Evolutionary conservation across 352 stramenopile genomes (phyloP).

Genomic region (Phytopythium mirpurense): DNA sequence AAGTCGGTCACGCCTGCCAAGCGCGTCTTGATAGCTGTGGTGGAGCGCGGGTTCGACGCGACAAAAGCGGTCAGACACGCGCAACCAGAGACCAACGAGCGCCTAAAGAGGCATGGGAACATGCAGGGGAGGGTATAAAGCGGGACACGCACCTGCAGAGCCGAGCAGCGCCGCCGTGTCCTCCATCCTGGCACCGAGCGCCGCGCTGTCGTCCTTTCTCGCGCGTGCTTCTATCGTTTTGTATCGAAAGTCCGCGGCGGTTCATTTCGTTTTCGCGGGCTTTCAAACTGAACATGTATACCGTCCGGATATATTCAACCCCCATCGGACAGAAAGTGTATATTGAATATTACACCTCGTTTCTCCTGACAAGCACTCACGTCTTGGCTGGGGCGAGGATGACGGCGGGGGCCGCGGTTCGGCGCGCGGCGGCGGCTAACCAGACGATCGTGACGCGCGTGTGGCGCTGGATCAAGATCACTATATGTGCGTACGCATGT

Average conservation of each 20-base stretch:
- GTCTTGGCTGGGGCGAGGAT: too few species aligned
- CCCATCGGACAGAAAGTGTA: too few species aligned
- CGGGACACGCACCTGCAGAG: conserved; percentile 34
- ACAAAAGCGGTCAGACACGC: not conserved
- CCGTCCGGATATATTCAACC: not conserved
- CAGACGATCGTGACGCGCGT: conserved; percentile 46
- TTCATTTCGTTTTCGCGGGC: conserved; percentile 4
- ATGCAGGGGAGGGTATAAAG: not conserved
- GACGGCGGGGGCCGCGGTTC: conserved; percentile 49
- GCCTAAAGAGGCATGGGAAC: not conserved
- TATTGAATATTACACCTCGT: too few species aligned
- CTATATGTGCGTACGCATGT: conserved; percentile 26
- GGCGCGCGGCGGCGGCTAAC: conserved; percentile 49
- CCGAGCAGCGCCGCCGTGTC: conserved; percentile 51
- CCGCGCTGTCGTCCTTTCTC: not conserved
- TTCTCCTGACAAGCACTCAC: too few species aligned
- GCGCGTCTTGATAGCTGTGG: conserved; percentile 77
- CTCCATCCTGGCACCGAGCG: conserved; percentile 25
- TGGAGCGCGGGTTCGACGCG: not conserved
- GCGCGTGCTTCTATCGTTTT: not conserved
- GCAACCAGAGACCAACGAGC: not conserved
- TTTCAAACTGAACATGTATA: conserved; percentile 7
- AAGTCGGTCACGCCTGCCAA: conserved; percentile 58
- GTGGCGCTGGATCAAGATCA: conserved; percentile 71
- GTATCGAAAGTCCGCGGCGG: not conserved